Evolutionary conservation across 345 rosid genomes (phyloP).

Genomic region (Acer campestre): DNA sequence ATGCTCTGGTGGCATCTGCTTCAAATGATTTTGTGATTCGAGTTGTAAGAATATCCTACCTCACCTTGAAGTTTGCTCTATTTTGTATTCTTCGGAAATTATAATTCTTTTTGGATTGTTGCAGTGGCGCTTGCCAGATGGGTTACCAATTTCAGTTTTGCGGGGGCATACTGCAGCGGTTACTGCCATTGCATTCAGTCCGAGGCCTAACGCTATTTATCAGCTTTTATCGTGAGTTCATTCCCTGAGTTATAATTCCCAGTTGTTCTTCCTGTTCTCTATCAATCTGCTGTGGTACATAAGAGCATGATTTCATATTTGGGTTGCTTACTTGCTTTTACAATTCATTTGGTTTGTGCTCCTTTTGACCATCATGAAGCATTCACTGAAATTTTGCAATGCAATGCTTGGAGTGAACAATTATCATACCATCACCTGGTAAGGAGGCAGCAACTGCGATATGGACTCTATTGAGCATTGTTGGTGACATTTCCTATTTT

Average conservation of each 20-base stretch:
- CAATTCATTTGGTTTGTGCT: background rate
- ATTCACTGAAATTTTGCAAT: constrained; percentile 12
- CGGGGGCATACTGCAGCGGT: constrained; percentile 97
- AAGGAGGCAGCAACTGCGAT: constrained; percentile 6
- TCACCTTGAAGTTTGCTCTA: constrained; percentile 16
- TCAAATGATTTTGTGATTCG: constrained; percentile 97
- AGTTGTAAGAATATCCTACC: constrained; percentile 66
- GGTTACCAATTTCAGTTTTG: constrained; percentile 86
- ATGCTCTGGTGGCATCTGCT: constrained; percentile 93
- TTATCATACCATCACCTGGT: constrained; percentile 15
- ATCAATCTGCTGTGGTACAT: constrained; percentile 23
- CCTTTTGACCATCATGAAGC: constrained; percentile 11
- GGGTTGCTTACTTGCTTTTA: constrained; percentile 7
- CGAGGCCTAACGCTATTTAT: constrained; percentile 78
- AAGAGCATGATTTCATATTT: constrained; percentile 1
- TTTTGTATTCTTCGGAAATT: constrained; percentile 17
- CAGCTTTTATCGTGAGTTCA: constrained; percentile 94
- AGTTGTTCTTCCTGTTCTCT: constrained; percentile 17
- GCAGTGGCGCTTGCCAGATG: constrained; percentile 99
- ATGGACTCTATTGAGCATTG: constrained; percentile 5
- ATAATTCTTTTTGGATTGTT: constrained; percentile 33
- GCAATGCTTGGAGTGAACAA: constrained; percentile 9
- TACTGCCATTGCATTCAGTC: constrained; percentile 95
- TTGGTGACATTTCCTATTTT: constrained; percentile 25
- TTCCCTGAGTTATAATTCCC: constrained; percentile 20